A percentile compares a stretch with the other conserved stretches of the same genome.
phyloP scores from a whole-genome alignment of 495 filamentous ascomycete genomes.

The Daldinia vernicosa region DNA sequence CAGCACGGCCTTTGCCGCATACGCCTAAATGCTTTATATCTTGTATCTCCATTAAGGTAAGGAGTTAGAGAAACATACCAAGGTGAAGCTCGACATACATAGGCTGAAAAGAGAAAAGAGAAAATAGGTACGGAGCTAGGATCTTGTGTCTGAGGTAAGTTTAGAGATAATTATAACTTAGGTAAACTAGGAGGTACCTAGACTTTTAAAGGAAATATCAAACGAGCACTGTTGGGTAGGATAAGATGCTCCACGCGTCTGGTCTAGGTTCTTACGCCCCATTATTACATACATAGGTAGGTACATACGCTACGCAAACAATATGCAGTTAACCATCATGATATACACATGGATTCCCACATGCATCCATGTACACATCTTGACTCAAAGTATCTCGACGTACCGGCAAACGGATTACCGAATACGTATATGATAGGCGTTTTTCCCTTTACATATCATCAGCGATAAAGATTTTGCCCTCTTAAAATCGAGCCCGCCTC shows the following conservation, averaged over 20 bases:
- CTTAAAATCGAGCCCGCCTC: background rate
- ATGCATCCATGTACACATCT: constrained; percentile 12
- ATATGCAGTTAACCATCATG: constrained; percentile 1
- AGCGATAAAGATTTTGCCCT: constrained; percentile 9
- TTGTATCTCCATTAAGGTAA: background rate
- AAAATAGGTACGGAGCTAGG: background rate
- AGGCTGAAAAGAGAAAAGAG: background rate
- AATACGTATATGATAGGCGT: constrained; percentile 9
- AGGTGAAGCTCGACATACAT: background rate
- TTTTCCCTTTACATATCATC: background rate
- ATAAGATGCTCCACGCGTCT: background rate
- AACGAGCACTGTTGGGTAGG: background rate
- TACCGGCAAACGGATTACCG: constrained; percentile 23
- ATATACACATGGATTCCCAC: constrained; percentile 9
- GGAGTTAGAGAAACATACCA: background rate
- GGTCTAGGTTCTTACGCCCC: background rate
- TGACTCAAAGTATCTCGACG: background rate
- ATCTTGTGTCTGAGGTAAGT: background rate
- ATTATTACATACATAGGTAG: background rate
- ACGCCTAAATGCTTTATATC: background rate
- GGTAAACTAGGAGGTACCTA: too few relatives aligned
- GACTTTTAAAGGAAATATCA: background rate
- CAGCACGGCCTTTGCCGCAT: constrained; percentile 1
- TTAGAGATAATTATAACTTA: background rate
- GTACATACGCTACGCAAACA: background rate